Conservation (phyloP, 2,329 filamentous ascomycete species). For the Fusarium haematococcum region DNA sequence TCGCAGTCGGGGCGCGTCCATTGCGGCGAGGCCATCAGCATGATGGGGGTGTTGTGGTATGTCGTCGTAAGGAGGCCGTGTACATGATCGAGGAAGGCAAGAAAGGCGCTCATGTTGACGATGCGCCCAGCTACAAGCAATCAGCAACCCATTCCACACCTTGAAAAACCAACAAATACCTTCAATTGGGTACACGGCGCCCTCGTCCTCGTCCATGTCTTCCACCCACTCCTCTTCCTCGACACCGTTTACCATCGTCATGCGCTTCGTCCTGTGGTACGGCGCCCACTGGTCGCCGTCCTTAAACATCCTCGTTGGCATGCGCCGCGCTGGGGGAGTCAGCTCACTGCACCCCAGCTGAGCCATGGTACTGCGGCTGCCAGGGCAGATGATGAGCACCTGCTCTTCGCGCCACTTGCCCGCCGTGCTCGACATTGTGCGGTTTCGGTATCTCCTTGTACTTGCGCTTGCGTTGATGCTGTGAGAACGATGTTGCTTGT, state of each 20-base stretch:
- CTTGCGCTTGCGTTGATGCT: constrained; percentile 10
- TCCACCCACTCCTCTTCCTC: constrained; percentile 83
- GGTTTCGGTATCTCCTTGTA: constrained; percentile 11
- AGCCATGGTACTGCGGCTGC: constrained; percentile 89
- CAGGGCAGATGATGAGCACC: constrained; percentile 79
- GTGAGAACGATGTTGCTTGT: background rate
- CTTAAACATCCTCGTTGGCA: constrained; percentile 95
- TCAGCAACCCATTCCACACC: constrained; percentile 20
- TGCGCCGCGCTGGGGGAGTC: constrained; percentile 86
- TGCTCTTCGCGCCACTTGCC: constrained; percentile 74
- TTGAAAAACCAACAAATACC: constrained; percentile 52
- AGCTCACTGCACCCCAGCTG: constrained; percentile 92
- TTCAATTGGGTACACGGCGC: constrained; percentile 87
- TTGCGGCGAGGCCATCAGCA: constrained; percentile 88
- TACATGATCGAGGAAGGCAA: constrained; percentile 92
- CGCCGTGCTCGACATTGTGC: constrained; percentile 65
- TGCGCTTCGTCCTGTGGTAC: constrained; percentile 78
- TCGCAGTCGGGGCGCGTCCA: constrained; percentile 93
- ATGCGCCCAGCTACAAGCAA: constrained; percentile 76
- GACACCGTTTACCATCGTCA: constrained; percentile 61
- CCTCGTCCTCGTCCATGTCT: constrained; percentile 87
- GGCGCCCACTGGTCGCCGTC: constrained; percentile 83
- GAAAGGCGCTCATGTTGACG: constrained; percentile 90
- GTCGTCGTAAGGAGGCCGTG: constrained; percentile 90
- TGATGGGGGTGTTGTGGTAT: constrained; percentile 95